Evolutionary conservation across 805 yeast species (phyloP), one percentile per base, ranked within the genome.

Genomic region (Hanseniaspora taiwanica): DNA sequence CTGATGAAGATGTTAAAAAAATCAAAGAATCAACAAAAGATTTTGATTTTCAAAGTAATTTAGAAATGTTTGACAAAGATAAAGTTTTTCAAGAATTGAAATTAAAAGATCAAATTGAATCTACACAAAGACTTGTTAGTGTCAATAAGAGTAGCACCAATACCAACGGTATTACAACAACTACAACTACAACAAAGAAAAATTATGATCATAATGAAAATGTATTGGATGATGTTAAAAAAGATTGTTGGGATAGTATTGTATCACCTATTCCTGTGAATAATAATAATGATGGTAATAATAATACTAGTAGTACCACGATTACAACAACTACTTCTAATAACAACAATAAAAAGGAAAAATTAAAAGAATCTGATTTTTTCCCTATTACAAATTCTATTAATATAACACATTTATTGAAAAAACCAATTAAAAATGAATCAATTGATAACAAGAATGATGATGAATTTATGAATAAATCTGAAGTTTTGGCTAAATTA

Each of bases 21-120:
- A 68, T 73, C 55, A 66, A 73, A 47, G 46, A 59, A 16, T 55
- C 67, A 40, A 69, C 65, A 18, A 96, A 85, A 46, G 33, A 29
- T 3, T 87, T 87, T 59, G 96, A 87, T 56, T 87, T 87, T 58
- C 83, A 75, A 41, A 78, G 83, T 12, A 83, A 81, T 53, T 66
- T 87, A 46, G 78, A 78, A 19, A 75, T 77, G 65, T 87, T 87
- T 52, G 91, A 87, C 57, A 87, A 87, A 57, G 64, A 68, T 43
- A 67, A 77, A 5, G 89, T 86, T 3, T 81, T 87, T 57, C 81
- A 80, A 37, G 85, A 84, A 53, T 70, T 87, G 51, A 75, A 74
- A 38, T 68, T 68, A 45, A 62, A 66, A 40, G 96, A 86, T 53
- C 68, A 65, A 16, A 66, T 74, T 14, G 73, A 69, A 31, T 78